A percentile compares a stretch with the other conserved stretches of the same genome.
phyloP scores from a whole-genome alignment of 2,329 filamentous ascomycete genomes.

The Phyllosticta citribraziliensis region DNA sequence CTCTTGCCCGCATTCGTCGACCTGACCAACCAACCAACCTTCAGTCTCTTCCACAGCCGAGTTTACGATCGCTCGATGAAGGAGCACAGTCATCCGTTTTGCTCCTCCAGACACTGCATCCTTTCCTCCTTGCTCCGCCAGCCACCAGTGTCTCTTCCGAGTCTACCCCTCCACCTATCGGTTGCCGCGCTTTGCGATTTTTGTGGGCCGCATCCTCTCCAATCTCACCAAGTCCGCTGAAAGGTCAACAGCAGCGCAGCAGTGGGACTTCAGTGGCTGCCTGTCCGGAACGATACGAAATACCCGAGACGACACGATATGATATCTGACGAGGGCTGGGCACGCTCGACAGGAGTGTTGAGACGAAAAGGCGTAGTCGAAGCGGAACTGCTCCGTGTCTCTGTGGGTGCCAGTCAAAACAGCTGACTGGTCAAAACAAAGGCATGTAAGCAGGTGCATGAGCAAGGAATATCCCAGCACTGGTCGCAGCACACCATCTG shows the following conservation, averaged over 20 bases:
- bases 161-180: not conserved
- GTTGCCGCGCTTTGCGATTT: not conserved
- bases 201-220: not conserved
- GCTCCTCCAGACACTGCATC: not conserved
- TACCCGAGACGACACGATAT: not conserved
- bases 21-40: not conserved
- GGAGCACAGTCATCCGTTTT: not conserved
- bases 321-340: not conserved
- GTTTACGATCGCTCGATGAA: not conserved
- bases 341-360: not conserved
- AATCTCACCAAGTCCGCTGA: not conserved
- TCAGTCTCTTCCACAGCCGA: not conserved
- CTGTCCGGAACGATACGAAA: not conserved
- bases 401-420: not conserved
- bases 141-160: not conserved
- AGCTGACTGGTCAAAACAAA: not conserved
- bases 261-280: not conserved
- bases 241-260: not conserved
- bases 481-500: not conserved
- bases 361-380: not conserved
- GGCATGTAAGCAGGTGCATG: not conserved
- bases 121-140: not conserved
- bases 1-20: not conserved
- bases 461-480: not conserved
- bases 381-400: not conserved